Percentiles rank a stretch among this genome's conserved stretches.
phyloP scores from a whole-genome alignment of 2,329 filamentous ascomycete species.

The Colletotrichum sp. region DNA sequence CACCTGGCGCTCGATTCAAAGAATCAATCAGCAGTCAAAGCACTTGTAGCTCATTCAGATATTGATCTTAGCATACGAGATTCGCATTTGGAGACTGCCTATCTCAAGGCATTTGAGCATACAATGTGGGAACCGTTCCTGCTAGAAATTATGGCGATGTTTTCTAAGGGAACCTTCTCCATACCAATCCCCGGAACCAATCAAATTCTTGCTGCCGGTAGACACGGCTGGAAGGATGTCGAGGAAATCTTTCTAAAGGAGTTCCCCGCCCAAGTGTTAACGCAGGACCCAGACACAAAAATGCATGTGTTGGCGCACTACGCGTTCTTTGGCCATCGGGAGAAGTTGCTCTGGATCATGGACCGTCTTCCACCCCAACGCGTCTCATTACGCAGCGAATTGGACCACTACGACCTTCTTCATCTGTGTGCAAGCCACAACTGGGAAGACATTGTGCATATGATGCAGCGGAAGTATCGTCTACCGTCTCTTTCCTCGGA shows the following conservation, averaged over 20 bases:
- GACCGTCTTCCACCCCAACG: neutral
- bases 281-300: neutral
- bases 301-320: neutral
- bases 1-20: rapidly evolving
- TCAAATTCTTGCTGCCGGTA: neutral
- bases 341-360: neutral
- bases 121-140: rapidly evolving
- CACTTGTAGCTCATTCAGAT: neutral
- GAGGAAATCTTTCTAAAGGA: neutral
- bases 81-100: rapidly evolving
- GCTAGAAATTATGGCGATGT: rapidly evolving
- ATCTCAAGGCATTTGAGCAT: neutral
- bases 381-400: rapidly evolving
- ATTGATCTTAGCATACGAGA: rapidly evolving
- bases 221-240: neutral
- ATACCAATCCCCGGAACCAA: neutral
- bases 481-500: neutral
- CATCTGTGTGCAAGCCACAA: neutral
- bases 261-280: rapidly evolving
- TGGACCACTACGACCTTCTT: neutral
- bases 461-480: neutral
- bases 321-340: neutral
- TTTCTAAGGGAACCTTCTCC: rapidly evolving
- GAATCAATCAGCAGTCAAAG: neutral
- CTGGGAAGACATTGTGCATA: neutral